Evolutionary conservation across 108 stramenopile genomes (phyloP).

Genomic region (Mediolabrus comicus): DNA sequence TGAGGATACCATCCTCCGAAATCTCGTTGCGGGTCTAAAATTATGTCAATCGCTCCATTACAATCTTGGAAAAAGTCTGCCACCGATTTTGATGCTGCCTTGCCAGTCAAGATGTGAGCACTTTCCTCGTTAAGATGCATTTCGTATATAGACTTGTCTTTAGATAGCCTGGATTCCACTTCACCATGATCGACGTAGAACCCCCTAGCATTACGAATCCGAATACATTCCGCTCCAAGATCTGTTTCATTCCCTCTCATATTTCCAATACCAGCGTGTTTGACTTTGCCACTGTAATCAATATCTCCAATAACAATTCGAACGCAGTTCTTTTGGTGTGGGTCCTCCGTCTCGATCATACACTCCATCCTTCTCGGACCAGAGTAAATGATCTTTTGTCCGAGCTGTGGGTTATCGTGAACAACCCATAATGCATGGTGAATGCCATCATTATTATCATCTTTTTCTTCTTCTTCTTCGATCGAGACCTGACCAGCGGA

Average conservation of each 20-base stretch:
- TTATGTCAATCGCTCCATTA: constrained; percentile 49
- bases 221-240: constrained; percentile 47
- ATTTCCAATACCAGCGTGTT: constrained; percentile 30
- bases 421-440: constrained; percentile 54
- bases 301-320: constrained; percentile 52
- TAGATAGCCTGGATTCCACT: constrained; percentile 42
- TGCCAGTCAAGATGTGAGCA: constrained; percentile 42
- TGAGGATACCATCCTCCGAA: constrained; percentile 52
- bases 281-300: constrained; percentile 49
- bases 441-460: not conserved
- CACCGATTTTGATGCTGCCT: constrained; percentile 35
- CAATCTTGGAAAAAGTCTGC: constrained; percentile 50
- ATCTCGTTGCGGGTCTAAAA: constrained; percentile 55
- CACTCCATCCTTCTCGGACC: constrained; percentile 40
- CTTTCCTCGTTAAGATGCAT: constrained; percentile 47
- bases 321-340: constrained; percentile 43
- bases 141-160: constrained; percentile 48
- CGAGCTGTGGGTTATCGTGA: constrained; percentile 58
- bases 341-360: constrained; percentile 63
- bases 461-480: constrained; percentile 10
- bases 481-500: constrained; percentile 2
- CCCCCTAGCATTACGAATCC: constrained; percentile 43
- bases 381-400: constrained; percentile 34
- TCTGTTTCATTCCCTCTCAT: constrained; percentile 23
- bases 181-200: constrained; percentile 44